Base-by-base conservation (phyloP, 192 early-diverging fungal genomes). In the Backusella sp. region DNA sequence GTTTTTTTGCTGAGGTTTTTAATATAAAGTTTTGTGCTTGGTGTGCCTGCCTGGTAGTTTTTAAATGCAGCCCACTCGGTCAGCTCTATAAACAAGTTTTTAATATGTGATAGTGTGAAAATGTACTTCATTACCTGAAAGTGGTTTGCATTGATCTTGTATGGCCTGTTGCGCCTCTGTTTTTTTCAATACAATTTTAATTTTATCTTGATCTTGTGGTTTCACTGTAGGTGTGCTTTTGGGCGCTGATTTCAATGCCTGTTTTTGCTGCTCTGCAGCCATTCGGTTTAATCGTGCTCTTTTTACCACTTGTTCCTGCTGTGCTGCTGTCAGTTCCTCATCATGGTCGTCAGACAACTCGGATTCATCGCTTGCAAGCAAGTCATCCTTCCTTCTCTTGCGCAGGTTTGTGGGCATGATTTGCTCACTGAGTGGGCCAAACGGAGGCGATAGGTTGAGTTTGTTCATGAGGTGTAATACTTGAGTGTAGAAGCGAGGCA, bases 401-500 rank as follows among this genome's bases (percentile, higher is more conserved):
- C 74, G 53, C 69, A 76, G 67, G 9, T 66, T 66, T 7, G 4
- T 49, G 19, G 79, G 79, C 19, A 59, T 70, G 34, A 66, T 56
- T 17, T 44, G 75, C 35, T 59, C 59, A 21, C 65, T 39, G 4
- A 76, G 44, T 0, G 79, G 72, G 12, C 52, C 53, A 66, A 89
- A 89, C 11, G 88, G 88, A 12, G 89, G 89, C 3, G 88, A 82
- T 19, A 90, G 68, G 65, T 90, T 89, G 84, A 90, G 84, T 73
- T 89, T 89, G 68, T 89, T 89, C 88, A 89, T 89, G 59, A 89
- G 69, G 75, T 89, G 89, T 7, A 89, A 73, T 14, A 90, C 89
- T 66, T 90, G 90, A n/a, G 71, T 77, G 76, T 90, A 90, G 19
- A 90, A 75, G 32, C 85, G 73, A 2, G 90, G 90, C 0, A 88